Evolutionary conservation across 1,139 yeast species (phyloP), one percentile per base, ranked within the genome.

Genomic region (Yamadazyma membranifaciens): DNA sequence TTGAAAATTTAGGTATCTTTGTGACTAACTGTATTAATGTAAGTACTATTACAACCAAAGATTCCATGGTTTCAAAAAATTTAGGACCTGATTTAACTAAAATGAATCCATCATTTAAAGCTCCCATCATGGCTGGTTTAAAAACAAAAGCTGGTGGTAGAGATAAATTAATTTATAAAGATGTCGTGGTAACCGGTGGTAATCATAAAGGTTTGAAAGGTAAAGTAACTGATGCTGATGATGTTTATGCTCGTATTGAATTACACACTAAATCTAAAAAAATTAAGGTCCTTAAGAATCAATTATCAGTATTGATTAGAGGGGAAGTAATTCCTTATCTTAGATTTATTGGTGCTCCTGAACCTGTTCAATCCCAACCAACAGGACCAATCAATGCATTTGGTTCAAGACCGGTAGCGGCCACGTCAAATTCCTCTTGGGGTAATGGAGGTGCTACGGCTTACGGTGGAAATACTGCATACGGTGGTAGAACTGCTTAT

Each of bases 191-290:
- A 37, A 81, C 87, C 27, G 81, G 86, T 53, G 96, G 98, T 6
- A 91, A 91, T 48, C 88, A 91, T 63, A 94, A 92, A 66, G 98
- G 98, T 33, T 79, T 89, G 52, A 83, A 85, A 70, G 99, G 98
- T 58, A 86, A 87, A 51, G 89, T 94, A 32, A 86, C 87, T 47
- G 98, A 92, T 58, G 87, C 96, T 11, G 94, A 89, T 52, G 98
- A 95, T 46, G 84, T 83, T 15, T 79, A 76, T 53, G 98, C 98
- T 2, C 78, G 98, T 46, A 86, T 92, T 36, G 99, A 92, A 64
- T 75, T 92, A 49, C 98, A 92, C 62, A 87, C 97, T 30, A 91
- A 89, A 55, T 83, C 84, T 56, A 94, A 92, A 61, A 87, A 84
- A 46, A 81, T 91, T 48, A 88, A 92, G 48, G 89, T 92, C 31